These are phyloP conservation scores for Puya raimondii DNA, from an alignment of 176 grass and related monocot genomes.

Conservation along the genomic window DNA sequence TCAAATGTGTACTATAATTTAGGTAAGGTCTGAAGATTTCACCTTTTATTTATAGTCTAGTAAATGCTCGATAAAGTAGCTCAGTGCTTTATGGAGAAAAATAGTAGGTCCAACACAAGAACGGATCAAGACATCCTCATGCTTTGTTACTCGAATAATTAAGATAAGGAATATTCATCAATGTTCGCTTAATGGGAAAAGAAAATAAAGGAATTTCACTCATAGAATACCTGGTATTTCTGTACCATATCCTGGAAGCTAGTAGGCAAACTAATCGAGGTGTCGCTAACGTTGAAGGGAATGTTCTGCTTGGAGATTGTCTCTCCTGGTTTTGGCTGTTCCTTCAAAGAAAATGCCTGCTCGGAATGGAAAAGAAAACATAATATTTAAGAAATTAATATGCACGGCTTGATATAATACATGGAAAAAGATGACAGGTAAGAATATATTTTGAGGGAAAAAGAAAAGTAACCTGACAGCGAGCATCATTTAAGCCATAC, in stretches of 20 bases:
- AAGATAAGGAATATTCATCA: not conserved
- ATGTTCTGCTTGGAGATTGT: slow-evolving; percentile 76
- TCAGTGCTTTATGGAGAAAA: too few relatives aligned
- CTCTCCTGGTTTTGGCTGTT: slow-evolving; percentile 66
- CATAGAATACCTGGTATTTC: slow-evolving; percentile 56
- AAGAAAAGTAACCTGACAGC: slow-evolving; percentile 64
- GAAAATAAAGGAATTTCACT: slow-evolving; percentile 15
- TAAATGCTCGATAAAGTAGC: too few relatives aligned
- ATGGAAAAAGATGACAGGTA: not conserved
- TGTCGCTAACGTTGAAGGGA: slow-evolving; percentile 57
- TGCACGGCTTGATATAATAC: not conserved
- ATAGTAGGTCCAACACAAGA: too few relatives aligned
- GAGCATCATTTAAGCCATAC: slow-evolving; percentile 73
- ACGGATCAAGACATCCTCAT: too few relatives aligned
- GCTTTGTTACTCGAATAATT: not conserved
- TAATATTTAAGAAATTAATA: not conserved
- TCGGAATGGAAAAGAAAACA: not conserved
- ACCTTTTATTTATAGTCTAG: too few relatives aligned
- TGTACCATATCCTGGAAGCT: slow-evolving; percentile 48
- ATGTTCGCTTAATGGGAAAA: slow-evolving; percentile 15
- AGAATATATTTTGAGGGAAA: not conserved
- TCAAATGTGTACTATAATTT: too few relatives aligned
- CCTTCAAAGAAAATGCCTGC: slow-evolving; percentile 94
- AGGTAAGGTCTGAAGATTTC: too few relatives aligned
- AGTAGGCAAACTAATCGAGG: slow-evolving; percentile 44